Evolutionary conservation across 257 asterid genomes (phyloP).

Genomic region (Prunella vulgaris): DNA sequence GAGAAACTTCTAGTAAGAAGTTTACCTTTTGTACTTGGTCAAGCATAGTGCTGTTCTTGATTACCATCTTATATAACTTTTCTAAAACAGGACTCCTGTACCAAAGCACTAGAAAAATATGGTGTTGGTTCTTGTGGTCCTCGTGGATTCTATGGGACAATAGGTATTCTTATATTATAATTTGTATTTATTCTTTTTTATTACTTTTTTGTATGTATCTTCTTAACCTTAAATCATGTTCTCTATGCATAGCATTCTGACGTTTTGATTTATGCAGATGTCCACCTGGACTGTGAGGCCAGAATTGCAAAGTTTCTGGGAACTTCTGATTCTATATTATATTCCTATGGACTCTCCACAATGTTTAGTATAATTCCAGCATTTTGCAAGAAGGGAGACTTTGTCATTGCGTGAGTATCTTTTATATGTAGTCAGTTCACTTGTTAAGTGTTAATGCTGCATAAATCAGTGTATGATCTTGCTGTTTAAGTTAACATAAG

Average conservation of each 20-base stretch:
- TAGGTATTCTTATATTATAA: slow-evolving; percentile 40
- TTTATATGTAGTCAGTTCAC: background rate
- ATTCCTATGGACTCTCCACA: slow-evolving; percentile 79
- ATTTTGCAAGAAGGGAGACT: slow-evolving; percentile 79
- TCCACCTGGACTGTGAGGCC: slow-evolving; percentile 91
- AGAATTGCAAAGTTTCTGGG: slow-evolving; percentile 80
- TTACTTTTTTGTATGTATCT: background rate
- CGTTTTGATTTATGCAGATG: slow-evolving; percentile 41
- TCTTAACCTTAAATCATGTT: background rate
- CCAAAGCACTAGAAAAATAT: slow-evolving; percentile 77
- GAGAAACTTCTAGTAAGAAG: slow-evolving; percentile 60
- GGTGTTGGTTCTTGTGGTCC: slow-evolving; percentile 97
- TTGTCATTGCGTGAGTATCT: slow-evolving; percentile 65
- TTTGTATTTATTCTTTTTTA: background rate
- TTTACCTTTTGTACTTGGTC: slow-evolving; percentile 10
- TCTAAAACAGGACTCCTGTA: slow-evolving; percentile 66
- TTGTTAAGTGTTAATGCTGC: background rate
- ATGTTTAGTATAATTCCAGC: slow-evolving; percentile 93
- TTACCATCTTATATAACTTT: slow-evolving; percentile 6
- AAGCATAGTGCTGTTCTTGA: background rate
- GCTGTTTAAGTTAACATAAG: slow-evolving; percentile 6
- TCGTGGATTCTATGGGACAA: slow-evolving; percentile 90
- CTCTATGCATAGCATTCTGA: background rate
- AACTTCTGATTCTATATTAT: slow-evolving; percentile 72
- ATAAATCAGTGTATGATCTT: background rate